phyloP scores from a whole-genome alignment of 306 rosid species.

The Lupinus albus region DNA sequence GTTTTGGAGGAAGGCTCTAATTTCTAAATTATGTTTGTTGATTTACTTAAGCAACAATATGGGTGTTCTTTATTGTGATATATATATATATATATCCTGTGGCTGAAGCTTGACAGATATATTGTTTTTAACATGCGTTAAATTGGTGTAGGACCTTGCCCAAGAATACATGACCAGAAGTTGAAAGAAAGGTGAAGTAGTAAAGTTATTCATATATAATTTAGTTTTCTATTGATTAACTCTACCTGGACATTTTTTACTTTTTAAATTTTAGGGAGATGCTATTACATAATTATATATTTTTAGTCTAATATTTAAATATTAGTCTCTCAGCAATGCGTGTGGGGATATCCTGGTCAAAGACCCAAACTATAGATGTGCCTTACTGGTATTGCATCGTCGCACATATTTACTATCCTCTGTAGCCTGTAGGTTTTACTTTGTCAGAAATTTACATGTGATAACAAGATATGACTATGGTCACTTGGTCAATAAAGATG shows the following conservation, averaged over 20 bases:
- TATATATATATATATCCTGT: constrained; percentile 22
- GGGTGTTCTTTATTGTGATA: constrained; percentile 10
- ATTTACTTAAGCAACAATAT: constrained; percentile 1
- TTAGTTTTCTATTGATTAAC: constrained; percentile 22
- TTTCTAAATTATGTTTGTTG: neutral
- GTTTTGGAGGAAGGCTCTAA: neutral
- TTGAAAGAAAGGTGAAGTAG: constrained; percentile 87
- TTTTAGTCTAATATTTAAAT: neutral
- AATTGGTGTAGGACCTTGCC: constrained; percentile 76
- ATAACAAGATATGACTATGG: neutral
- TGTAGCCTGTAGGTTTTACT: neutral
- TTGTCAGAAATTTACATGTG: neutral
- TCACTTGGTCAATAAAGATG: neutral
- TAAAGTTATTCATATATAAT: constrained; percentile 6
- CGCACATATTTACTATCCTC: neutral
- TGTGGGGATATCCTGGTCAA: neutral
- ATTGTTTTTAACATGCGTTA: neutral
- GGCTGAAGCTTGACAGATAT: constrained; percentile 14
- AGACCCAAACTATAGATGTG: neutral
- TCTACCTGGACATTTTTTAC: neutral
- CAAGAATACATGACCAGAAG: constrained; percentile 85
- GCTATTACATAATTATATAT: neutral
- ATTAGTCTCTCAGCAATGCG: neutral
- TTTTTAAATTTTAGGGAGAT: neutral
- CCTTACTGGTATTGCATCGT: neutral